These are phyloP conservation scores for Tuber borchii DNA, from an alignment of 495 filamentous ascomycete species.

Conservation along the genomic window DNA sequence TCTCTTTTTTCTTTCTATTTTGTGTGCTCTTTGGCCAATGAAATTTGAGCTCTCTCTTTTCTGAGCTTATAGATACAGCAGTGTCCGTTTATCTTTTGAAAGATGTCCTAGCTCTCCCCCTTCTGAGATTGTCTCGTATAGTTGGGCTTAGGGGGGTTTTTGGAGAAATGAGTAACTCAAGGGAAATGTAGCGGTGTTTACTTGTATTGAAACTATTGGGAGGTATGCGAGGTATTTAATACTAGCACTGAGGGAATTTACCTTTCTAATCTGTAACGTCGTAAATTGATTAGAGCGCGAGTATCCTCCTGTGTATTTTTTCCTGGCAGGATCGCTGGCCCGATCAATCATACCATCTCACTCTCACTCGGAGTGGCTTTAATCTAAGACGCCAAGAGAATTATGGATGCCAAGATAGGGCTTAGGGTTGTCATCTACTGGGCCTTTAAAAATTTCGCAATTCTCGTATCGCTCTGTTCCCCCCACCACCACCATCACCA, in stretches of 20 bases:
- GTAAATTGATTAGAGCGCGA: background rate
- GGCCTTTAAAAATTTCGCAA: slow-evolving; percentile 22
- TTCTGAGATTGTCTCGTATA: background rate
- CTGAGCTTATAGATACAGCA: background rate
- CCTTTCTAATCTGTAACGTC: background rate
- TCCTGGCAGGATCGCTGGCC: background rate
- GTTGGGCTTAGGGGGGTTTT: background rate
- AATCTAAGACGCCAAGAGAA: slow-evolving; percentile 11
- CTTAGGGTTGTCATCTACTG: slow-evolving; percentile 15
- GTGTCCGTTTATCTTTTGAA: background rate
- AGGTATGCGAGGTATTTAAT: background rate
- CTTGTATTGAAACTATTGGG: background rate
- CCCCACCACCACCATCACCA: slow-evolving; percentile 8
- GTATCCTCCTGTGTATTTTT: background rate
- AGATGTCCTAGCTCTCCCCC: background rate
- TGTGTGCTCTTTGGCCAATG: background rate
- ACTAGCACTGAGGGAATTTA: background rate
- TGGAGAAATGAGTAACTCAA: background rate
- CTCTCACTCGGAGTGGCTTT: background rate
- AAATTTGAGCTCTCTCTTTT: background rate
- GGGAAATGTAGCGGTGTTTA: background rate
- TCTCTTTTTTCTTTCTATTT: background rate
- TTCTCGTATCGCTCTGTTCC: background rate
- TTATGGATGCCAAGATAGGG: slow-evolving; percentile 8
- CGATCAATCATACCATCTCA: background rate